Evolutionary conservation across 2,329 filamentous ascomycete genomes (phyloP), one percentile per base, ranked within the genome.

Genomic region (Aspergillus udagawae): DNA sequence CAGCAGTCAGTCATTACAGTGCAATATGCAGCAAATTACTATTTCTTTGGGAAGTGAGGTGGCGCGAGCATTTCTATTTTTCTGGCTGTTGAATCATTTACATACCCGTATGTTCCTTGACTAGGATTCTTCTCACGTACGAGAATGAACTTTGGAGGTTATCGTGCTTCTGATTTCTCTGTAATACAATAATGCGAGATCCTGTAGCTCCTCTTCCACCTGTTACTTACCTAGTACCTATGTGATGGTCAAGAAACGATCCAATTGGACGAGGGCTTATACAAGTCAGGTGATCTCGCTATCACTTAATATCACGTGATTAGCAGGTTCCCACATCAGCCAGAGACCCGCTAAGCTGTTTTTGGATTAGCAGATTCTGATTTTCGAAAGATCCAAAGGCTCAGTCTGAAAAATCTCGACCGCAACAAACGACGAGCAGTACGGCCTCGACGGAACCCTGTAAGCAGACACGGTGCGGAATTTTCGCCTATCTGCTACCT

Each of bases 21-120:
- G 14, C 80, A 92, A 68, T 97, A 97, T 75, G 82, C 90, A 32
- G 86, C 92, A 45, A 84, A 92, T 82, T 97, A 90, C 66, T 87
- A 83, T 87, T 88, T 81, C 60, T 83, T 68, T 68, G 73, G 66
- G 12, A 64, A 63, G 53, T 71, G 61, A 61, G 21, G 12, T 47
- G 21, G 42, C 10, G 42, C 42, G 23, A 14, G 10, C 21, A 5
- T 20, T 10, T 23, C 20, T 14, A 14, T 10, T 29, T 9, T 29
- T 29, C 9, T 35, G 45, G 45, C n/a, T 28, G 27, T 48, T n/a
- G 48, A 23, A 23, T 47, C 52, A 49, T 53, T 29, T 53, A 57
- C 35, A 49, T 48, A 48, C 41, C 5, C 10, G 23, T 38, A 38
- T 38, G 12, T 25, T 23, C 14, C 21, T n/a, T 52, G 41, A 14